These are phyloP conservation scores for Ailanthus altissimus DNA, from an alignment of 345 rosid species.

Conservation along the genomic window DNA sequence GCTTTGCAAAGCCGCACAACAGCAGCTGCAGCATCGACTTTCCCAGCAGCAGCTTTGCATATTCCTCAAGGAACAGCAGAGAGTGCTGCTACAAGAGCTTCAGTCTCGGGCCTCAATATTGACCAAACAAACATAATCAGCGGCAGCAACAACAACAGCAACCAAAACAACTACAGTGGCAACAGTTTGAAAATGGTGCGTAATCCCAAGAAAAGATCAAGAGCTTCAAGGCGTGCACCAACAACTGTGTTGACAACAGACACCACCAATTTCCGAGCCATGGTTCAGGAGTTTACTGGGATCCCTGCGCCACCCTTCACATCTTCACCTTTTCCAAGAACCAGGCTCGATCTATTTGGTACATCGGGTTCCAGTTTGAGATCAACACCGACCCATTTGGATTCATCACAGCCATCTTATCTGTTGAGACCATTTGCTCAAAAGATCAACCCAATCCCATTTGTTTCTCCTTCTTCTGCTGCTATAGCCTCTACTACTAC, in stretches of 20 bases:
- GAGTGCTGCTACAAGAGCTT: slow-evolving; percentile 1
- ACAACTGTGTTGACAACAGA: slow-evolving; percentile 91
- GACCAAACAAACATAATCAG: slow-evolving; percentile 36
- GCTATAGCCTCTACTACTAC: slow-evolving; percentile 30
- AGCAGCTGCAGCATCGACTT: slow-evolving; percentile 15
- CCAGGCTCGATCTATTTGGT: slow-evolving; percentile 74
- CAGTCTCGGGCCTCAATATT: slow-evolving; percentile 25
- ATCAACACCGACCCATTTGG: slow-evolving; percentile 35
- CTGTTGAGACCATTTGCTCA: slow-evolving; percentile 29
- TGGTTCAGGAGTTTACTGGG: slow-evolving; percentile 98
- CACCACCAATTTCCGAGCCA: slow-evolving; percentile 88
- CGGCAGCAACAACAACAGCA: slow-evolving; percentile 13
- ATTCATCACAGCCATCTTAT: slow-evolving; percentile 44
- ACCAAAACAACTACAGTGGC: background rate
- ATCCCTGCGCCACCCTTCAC: slow-evolving; percentile 89
- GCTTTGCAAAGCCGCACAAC: slow-evolving; percentile 9
- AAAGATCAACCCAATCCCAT: slow-evolving; percentile 24
- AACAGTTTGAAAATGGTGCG: slow-evolving; percentile 22
- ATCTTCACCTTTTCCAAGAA: slow-evolving; percentile 55
- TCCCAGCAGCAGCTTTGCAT: slow-evolving; percentile 4
- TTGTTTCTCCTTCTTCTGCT: slow-evolving; percentile 15
- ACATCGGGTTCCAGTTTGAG: slow-evolving; percentile 37
- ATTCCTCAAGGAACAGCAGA: slow-evolving; percentile 23
- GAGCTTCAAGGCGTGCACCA: slow-evolving; percentile 94
- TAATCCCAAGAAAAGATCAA: slow-evolving; percentile 81